Base-by-base conservation (phyloP, 495 filamentous ascomycete species). In the Penicillium manginii region DNA sequence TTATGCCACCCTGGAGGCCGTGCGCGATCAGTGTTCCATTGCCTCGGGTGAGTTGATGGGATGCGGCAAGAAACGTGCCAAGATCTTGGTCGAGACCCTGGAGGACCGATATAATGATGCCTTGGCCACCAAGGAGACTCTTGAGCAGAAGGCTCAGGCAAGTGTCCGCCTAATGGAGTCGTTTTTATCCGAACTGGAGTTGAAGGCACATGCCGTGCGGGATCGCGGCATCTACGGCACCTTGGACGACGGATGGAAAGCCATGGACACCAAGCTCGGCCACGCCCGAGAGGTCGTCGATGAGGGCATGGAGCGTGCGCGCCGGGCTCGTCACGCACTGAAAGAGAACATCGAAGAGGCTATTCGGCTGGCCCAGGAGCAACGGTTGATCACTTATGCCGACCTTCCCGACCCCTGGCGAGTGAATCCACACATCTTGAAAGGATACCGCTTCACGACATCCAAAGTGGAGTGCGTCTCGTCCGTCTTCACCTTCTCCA, bases 361-460 rank as follows among this genome's bases (percentile, higher is more conserved):
- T 21, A 86, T 97, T 59, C 63, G 81, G 29, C 85, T 88, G 31
- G 94, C 96, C 14, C 81, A 88, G 53, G 88, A 96, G 69, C 79
- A 89, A 33, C 90, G 93, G 21, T 76, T 97, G 31, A 90, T 99
- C 63, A 83, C 83, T 40, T 98, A 97, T 73, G 86, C 92, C 31
- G 91, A 97, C 54, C 82, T 99, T 2, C 94, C 94, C 6, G 77
- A 91, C 12, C 94, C 94, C 2, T 99, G 94, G 94, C 84, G 89
- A 47, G 85, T 97, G 55, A 99, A 99, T 73, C 92, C 93, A 5
- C 91, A 98, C 74, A 98, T 99, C 70, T 76, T 86, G 21, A 81
- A 79, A 11, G 94, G 94, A 33, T 99, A 99, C 68, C 93, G 94
- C 37, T 99, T 99, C 78, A 89, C 84, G 54, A 88, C 93, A 55